Percentiles rank a stretch among this genome's conserved stretches.
Conservation (phyloP, 1,284 basidiomycete genomes). For the Tranzscheliella williamsii region DNA sequence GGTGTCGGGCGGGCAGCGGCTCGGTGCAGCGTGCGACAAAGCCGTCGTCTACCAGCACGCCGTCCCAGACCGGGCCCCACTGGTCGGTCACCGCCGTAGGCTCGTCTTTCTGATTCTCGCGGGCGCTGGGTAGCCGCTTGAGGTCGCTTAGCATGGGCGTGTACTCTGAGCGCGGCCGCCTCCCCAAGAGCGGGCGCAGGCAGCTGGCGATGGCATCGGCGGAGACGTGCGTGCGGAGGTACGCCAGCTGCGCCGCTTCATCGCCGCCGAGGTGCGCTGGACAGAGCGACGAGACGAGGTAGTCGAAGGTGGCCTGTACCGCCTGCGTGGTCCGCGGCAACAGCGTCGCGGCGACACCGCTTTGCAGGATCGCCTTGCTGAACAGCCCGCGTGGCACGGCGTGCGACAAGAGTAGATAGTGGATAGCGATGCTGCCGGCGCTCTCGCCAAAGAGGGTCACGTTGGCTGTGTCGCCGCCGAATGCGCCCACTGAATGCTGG, state of each 20-base stretch:
- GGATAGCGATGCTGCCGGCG: slow-evolving; percentile 42
- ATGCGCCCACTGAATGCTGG: slow-evolving; percentile 68
- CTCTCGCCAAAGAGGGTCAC: slow-evolving; percentile 53
- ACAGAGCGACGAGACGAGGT: slow-evolving; percentile 9
- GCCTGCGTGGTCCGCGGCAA: slow-evolving; percentile 28
- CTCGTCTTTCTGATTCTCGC: slow-evolving; percentile 9
- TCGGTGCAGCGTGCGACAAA: slow-evolving; percentile 9
- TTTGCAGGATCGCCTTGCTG: slow-evolving; percentile 33
- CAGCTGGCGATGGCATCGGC: slow-evolving; percentile 18
- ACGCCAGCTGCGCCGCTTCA: slow-evolving; percentile 17
- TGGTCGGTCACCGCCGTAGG: slow-evolving; percentile 13
- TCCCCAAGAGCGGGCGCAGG: slow-evolving; percentile 18
- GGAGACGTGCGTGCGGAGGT: slow-evolving; percentile 13
- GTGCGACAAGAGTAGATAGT: slow-evolving; percentile 27
- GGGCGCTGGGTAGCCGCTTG: slow-evolving; percentile 4
- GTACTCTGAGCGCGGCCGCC: slow-evolving; percentile 31
- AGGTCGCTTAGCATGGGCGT: slow-evolving; percentile 3
- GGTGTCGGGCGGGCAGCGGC: slow-evolving; percentile 7
- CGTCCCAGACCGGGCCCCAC: slow-evolving; percentile 45
- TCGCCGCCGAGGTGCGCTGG: slow-evolving; percentile 17
- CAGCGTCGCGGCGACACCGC: slow-evolving; percentile 27
- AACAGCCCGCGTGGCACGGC: slow-evolving; percentile 26
- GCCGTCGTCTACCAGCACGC: slow-evolving; percentile 15
- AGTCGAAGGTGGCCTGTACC: slow-evolving; percentile 32
- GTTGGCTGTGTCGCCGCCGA: slow-evolving; percentile 71